Conservation (phyloP, 768 basidiomycete genomes). For the Trametes coccinea region DNA sequence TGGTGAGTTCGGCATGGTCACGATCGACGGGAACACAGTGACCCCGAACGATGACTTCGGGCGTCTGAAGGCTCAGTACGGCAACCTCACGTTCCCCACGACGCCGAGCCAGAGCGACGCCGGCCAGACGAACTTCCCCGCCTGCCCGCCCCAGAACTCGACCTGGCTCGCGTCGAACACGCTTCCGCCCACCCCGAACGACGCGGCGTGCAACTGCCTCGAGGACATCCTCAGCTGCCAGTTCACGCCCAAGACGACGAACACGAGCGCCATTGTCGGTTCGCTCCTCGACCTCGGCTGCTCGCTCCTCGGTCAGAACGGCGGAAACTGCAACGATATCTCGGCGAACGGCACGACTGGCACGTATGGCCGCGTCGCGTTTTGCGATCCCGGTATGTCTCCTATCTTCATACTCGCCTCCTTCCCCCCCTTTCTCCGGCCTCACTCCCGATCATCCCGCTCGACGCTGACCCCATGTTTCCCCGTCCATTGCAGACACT, state of each 20-base stretch:
- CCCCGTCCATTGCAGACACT: slow-evolving; percentile 47
- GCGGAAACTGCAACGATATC: slow-evolving; percentile 68
- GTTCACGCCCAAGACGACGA: slow-evolving; percentile 64
- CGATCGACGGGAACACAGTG: slow-evolving; percentile 69
- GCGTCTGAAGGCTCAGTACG: slow-evolving; percentile 64
- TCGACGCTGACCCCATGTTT: background rate
- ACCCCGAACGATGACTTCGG: slow-evolving; percentile 68
- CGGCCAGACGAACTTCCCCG: slow-evolving; percentile 46
- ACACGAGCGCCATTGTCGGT: slow-evolving; percentile 62
- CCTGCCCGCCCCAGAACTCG: slow-evolving; percentile 65
- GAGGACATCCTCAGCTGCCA: slow-evolving; percentile 66
- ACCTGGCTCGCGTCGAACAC: slow-evolving; percentile 63
- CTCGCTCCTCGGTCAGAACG: slow-evolving; percentile 57
- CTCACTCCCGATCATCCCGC: background rate
- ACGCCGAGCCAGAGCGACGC: slow-evolving; percentile 60
- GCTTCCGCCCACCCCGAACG: slow-evolving; percentile 84
- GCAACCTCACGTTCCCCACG: slow-evolving; percentile 55
- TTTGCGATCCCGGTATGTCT: slow-evolving; percentile 72
- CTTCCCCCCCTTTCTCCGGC: background rate
- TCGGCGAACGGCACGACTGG: slow-evolving; percentile 72
- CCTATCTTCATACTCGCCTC: background rate
- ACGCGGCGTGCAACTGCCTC: slow-evolving; percentile 77
- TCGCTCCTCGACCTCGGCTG: slow-evolving; percentile 68
- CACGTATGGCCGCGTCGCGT: slow-evolving; percentile 72
- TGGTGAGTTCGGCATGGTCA: slow-evolving; percentile 86